Conservation (phyloP, 225 moss, liverwort and hornwort genomes). For the Thuidium tamariscinum region DNA sequence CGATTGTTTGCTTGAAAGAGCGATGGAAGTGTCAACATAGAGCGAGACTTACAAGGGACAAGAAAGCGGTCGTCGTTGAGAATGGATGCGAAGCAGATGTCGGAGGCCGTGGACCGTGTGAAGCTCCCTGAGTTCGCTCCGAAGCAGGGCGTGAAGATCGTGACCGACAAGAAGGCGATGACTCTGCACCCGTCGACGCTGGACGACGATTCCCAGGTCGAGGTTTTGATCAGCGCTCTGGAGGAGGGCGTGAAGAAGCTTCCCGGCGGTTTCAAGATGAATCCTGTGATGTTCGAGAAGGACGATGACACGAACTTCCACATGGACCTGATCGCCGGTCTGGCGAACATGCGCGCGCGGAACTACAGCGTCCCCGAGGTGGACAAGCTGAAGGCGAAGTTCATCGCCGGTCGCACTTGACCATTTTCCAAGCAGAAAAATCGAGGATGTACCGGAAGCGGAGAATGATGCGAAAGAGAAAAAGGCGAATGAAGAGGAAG, state of each 20-base stretch:
- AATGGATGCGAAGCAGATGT: constrained; percentile 35
- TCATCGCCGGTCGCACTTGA: constrained; percentile 56
- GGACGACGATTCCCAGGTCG: constrained; percentile 51
- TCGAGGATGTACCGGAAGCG: too few relatives aligned
- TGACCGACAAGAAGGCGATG: constrained; percentile 53
- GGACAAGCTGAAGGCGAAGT: constrained; percentile 67
- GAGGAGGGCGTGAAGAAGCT: constrained; percentile 30
- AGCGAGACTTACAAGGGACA: too few relatives aligned
- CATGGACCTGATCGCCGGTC: constrained; percentile 56
- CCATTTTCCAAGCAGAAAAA: too few relatives aligned
- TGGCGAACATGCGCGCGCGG: constrained; percentile 61
- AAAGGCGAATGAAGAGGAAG: too few relatives aligned
- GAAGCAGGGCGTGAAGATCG: constrained; percentile 51
- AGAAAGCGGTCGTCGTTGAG: too few relatives aligned
- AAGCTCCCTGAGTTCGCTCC: constrained; percentile 33
- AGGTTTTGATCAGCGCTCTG: constrained; percentile 27
- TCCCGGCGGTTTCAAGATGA: constrained; percentile 35
- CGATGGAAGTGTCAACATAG: too few relatives aligned
- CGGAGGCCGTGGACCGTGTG: constrained; percentile 30
- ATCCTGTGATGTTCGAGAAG: constrained; percentile 50
- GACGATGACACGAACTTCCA: constrained; percentile 57
- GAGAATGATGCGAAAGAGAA: too few relatives aligned
- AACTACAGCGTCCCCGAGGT: constrained; percentile 62
- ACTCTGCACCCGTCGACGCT: constrained; percentile 14
- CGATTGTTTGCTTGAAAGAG: too few relatives aligned